A percentile compares a stretch with the other conserved stretches of the same genome.
Evolutionary conservation across 495 filamentous ascomycete genomes (phyloP).

Genomic region (Penicillium manginii): DNA sequence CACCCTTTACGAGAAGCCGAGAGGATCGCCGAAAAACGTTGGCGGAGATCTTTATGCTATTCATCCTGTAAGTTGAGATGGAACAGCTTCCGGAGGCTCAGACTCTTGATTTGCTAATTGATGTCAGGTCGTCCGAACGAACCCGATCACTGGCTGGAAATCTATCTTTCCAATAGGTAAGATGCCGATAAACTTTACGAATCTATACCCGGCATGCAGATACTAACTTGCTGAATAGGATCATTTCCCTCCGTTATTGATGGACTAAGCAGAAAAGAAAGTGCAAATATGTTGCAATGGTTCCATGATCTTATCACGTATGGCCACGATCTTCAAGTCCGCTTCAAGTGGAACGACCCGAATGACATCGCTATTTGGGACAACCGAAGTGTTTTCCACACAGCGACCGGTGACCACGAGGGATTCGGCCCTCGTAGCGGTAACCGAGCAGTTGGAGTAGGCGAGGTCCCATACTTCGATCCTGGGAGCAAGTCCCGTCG

Average conservation of each 20-base stretch:
- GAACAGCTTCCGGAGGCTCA: no score
- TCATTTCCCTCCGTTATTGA: constrained; percentile 26
- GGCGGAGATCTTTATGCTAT: constrained; percentile 58
- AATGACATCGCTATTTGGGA: constrained; percentile 77
- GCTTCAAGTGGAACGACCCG: constrained; percentile 58
- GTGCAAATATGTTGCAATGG: constrained; percentile 57
- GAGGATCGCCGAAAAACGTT: constrained; percentile 67
- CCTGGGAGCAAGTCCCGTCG: constrained; percentile 44
- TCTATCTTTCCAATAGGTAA: constrained; percentile 63
- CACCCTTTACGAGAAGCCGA: constrained; percentile 50
- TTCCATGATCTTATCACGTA: constrained; percentile 63
- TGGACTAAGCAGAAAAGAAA: constrained; percentile 46
- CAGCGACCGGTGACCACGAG: constrained; percentile 68
- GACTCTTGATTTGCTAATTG: background rate
- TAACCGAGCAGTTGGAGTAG: constrained; percentile 63
- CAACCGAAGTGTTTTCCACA: constrained; percentile 70
- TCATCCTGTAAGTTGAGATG: constrained; percentile 50
- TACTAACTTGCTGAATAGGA: constrained; percentile 9
- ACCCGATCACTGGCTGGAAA: constrained; percentile 80
- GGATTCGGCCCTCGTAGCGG: constrained; percentile 62
- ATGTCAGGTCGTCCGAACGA: constrained; percentile 62
- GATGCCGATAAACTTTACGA: background rate
- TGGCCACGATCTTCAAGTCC: constrained; percentile 75
- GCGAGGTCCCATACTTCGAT: constrained; percentile 69
- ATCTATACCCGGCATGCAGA: no score